phyloP scores from a whole-genome alignment of 1,139 yeast species.

The Entelexis sorbosivorans region DNA sequence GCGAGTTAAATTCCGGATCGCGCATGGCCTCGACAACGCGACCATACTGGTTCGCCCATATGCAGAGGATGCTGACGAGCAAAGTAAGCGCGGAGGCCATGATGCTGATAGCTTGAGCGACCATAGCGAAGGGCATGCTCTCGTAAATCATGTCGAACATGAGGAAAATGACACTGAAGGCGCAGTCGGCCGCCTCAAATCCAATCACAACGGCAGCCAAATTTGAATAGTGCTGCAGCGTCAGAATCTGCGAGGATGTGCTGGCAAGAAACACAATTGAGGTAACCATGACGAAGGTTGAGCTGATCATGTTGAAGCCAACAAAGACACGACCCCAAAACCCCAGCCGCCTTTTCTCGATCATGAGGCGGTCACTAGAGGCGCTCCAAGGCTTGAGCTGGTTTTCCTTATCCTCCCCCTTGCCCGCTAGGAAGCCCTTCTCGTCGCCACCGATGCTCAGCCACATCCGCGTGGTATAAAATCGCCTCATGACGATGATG shows the following conservation, averaged over 20 bases:
- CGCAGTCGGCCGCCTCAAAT: constrained; percentile 21
- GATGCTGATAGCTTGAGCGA: constrained; percentile 25
- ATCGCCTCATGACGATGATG: constrained; percentile 8
- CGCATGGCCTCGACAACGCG: constrained; percentile 1
- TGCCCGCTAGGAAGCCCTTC: background rate
- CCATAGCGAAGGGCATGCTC: constrained; percentile 22
- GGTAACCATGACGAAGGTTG: constrained; percentile 17
- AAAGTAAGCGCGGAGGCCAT: constrained; percentile 25
- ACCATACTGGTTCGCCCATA: constrained; percentile 20
- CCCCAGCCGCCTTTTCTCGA: constrained; percentile 4
- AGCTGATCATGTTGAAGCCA: constrained; percentile 7
- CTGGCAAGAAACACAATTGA: constrained; percentile 20
- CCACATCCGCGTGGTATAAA: background rate
- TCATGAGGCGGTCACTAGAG: background rate
- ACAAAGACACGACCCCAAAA: constrained; percentile 12
- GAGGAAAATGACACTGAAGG: constrained; percentile 18
- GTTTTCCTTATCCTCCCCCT: constrained; percentile 9
- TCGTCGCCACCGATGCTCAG: background rate
- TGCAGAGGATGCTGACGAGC: constrained; percentile 21
- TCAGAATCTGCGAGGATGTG: constrained; percentile 19
- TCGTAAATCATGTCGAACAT: constrained; percentile 24
- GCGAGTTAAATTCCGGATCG: background rate
- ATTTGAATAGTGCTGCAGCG: constrained; percentile 9
- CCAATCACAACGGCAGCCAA: constrained; percentile 15
- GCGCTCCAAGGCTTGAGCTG: constrained; percentile 9